phyloP scores from a whole-genome alignment of 129 eudicot species.

The Solidago caesia region DNA sequence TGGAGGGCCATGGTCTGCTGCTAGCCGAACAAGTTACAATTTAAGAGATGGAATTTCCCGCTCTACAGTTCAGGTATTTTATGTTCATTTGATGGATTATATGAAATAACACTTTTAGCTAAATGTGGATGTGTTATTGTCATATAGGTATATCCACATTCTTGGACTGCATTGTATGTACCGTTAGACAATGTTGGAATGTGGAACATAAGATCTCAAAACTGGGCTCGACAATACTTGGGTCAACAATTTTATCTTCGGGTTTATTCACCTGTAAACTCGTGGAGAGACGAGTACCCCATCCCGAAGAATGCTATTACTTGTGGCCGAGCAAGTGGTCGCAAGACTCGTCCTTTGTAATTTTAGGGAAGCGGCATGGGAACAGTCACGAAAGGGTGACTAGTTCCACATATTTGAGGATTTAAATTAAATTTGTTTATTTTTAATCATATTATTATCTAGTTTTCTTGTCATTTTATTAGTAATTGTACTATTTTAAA shows the following conservation, averaged over 20 bases:
- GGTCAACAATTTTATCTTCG: constrained; percentile 88
- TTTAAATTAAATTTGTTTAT: constrained; percentile 2
- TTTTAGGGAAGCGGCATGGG: neutral
- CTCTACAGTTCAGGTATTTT: constrained; percentile 59
- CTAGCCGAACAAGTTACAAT: constrained; percentile 64
- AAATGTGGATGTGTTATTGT: neutral
- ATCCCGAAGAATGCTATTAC: constrained; percentile 86
- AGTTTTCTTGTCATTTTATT: constrained; percentile 2
- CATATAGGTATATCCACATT: constrained; percentile 71
- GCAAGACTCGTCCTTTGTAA: constrained; percentile 68
- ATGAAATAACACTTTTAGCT: neutral
- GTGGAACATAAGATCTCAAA: constrained; percentile 89
- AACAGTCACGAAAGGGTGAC: constrained; percentile 87
- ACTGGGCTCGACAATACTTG: constrained; percentile 83
- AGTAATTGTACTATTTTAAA: neutral
- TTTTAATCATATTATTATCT: neutral
- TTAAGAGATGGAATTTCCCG: constrained; percentile 78
- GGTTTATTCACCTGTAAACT: constrained; percentile 70
- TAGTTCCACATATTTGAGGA: constrained; percentile 25
- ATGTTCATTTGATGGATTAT: neutral
- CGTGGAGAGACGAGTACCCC: constrained; percentile 81
- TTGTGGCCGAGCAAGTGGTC: constrained; percentile 81
- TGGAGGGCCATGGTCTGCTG: constrained; percentile 84
- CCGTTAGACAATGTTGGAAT: constrained; percentile 92
- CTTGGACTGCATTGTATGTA: constrained; percentile 87